These are phyloP conservation scores for Westerdykella ornata DNA, from an alignment of 2,329 filamentous ascomycete genomes.

Conservation along the genomic window DNA sequence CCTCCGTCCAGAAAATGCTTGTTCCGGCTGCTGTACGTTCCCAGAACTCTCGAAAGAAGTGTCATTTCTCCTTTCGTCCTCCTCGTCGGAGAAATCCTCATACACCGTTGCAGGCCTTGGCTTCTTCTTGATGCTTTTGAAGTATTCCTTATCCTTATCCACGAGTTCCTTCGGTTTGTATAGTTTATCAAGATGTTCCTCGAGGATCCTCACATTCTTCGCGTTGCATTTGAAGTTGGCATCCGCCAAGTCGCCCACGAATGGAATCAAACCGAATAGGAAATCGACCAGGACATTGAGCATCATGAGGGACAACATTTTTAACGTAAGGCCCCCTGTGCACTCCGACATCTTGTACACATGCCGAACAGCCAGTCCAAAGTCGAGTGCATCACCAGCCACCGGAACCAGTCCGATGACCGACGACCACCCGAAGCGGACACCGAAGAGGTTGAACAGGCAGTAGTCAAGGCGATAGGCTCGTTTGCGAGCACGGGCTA, in stretches of 20 bases:
- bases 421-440: constrained; percentile 83
- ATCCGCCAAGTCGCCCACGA: constrained; percentile 70
- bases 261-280: constrained; percentile 63
- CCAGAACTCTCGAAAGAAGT: not conserved
- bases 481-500: constrained; percentile 77
- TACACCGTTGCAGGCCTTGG: constrained; percentile 43
- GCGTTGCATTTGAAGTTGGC: constrained; percentile 69
- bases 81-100: constrained; percentile 41
- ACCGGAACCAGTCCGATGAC: constrained; percentile 78
- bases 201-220: constrained; percentile 64
- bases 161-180: constrained; percentile 46
- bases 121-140: constrained; percentile 15
- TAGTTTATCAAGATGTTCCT: constrained; percentile 61
- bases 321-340: constrained; percentile 64
- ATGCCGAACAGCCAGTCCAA: constrained; percentile 57
- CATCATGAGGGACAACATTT: constrained; percentile 64
- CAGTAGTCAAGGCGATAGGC: constrained; percentile 82
- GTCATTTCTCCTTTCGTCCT: constrained; percentile 23
- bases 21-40: not conserved
- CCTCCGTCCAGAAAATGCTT: no score
- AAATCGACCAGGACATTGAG: constrained; percentile 74
- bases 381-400: constrained; percentile 46
- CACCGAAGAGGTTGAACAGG: constrained; percentile 72
- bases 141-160: constrained; percentile 13
- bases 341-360: constrained; percentile 65